A percentile compares a stretch with the other conserved stretches of the same genome.
These are phyloP conservation scores for Anethum foeniculum DNA, from an alignment of 140 eudicot genomes.

Conservation along the genomic window DNA sequence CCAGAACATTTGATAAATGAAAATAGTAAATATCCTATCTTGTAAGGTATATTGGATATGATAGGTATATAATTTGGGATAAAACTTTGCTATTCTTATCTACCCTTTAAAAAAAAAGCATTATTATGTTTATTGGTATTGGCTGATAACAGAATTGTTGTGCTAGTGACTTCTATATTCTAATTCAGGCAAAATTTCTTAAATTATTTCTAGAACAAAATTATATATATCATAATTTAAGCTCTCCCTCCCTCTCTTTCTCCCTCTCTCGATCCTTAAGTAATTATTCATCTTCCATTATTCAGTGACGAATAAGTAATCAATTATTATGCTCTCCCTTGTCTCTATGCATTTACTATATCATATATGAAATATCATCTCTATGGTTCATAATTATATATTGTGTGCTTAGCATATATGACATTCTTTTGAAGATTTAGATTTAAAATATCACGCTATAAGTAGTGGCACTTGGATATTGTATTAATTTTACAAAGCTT, in stretches of 20 bases:
- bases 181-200: neutral
- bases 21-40: neutral
- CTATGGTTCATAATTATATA: neutral
- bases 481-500: neutral
- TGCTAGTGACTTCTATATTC: neutral
- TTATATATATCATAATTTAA: no score
- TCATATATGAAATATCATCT: neutral
- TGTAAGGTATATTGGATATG: neutral
- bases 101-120: neutral
- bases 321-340: neutral
- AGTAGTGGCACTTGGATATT: neutral
- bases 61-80: neutral
- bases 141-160: neutral
- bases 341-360: neutral
- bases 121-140: neutral
- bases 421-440: neutral
- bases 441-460: neutral
- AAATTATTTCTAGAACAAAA: neutral
- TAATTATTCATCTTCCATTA: no score
- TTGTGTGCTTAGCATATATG: neutral
- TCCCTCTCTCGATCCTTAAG: no score
- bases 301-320: neutral
- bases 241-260: neutral
- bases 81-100: neutral
- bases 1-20: neutral